These are phyloP conservation scores for Raffaelea albimanens DNA, from an alignment of 2,329 filamentous ascomycete genomes.

Conservation along the genomic window DNA sequence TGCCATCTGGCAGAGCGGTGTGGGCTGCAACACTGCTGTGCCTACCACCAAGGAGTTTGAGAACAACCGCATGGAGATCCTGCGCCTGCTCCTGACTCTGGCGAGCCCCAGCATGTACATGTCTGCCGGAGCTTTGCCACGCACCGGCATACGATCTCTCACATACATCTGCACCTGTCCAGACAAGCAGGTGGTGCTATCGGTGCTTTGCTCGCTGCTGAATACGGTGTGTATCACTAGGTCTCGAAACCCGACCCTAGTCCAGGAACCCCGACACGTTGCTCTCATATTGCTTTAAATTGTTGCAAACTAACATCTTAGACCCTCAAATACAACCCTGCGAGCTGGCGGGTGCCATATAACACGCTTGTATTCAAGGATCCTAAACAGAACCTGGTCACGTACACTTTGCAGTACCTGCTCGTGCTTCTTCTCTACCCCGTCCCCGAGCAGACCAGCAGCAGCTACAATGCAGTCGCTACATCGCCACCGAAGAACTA, in stretches of 20 bases:
- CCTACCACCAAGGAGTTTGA: constrained; percentile 87
- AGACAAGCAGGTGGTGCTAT: constrained; percentile 87
- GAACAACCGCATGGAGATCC: constrained; percentile 82
- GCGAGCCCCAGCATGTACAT: constrained; percentile 92
- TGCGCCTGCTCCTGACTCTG: constrained; percentile 76
- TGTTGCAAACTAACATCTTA: too few species aligned
- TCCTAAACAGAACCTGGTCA: constrained; percentile 80
- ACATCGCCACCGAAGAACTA: constrained; percentile 68
- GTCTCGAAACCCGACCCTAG: too few species aligned
- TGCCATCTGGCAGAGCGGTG: constrained; percentile 95
- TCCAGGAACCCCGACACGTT: too few species aligned
- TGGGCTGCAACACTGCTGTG: constrained; percentile 85
- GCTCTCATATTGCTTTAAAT: too few species aligned
- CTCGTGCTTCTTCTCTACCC: constrained; percentile 78
- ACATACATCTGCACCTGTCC: constrained; percentile 82
- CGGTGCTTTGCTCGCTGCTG: constrained; percentile 80
- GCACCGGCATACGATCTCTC: constrained; percentile 72
- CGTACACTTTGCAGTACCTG: constrained; percentile 86
- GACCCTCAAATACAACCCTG: constrained; percentile 93
- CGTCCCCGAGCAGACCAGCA: constrained; percentile 63
- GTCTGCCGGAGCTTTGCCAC: constrained; percentile 67
- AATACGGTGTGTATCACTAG: constrained; percentile 88
- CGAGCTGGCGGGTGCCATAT: constrained; percentile 87
- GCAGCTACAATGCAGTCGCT: not conserved
- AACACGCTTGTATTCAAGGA: constrained; percentile 89